Evolutionary conservation across 2,329 filamentous ascomycete genomes (phyloP).

Genomic region (Fusarium brevicatenulatum): DNA sequence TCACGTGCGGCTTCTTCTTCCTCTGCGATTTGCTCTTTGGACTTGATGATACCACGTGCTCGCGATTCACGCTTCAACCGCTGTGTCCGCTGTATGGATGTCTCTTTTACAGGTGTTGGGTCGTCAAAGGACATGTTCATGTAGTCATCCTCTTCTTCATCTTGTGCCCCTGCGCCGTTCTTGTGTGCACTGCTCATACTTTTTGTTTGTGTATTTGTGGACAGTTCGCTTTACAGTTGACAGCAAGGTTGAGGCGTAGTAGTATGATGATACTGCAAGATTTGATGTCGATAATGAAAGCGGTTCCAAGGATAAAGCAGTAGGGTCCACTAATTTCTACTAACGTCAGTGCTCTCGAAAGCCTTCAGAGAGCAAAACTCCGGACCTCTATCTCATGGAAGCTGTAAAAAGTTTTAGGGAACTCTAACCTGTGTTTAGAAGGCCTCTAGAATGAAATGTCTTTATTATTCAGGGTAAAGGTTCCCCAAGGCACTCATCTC

Average conservation of each 20-base stretch:
- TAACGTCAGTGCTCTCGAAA: neutral
- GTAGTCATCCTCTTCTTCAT: constrained; percentile 91
- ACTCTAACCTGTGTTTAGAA: neutral
- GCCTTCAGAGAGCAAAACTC: neutral
- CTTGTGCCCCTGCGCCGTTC: constrained; percentile 26
- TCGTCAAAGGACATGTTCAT: constrained; percentile 95
- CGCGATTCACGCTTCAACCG: constrained; percentile 72
- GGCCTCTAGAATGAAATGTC: neutral
- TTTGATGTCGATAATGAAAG: constrained; percentile 2
- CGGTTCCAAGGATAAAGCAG: neutral
- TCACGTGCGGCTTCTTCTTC: constrained; percentile 79
- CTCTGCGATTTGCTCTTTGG: constrained; percentile 84
- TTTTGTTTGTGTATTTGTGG: neutral
- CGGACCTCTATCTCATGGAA: neutral
- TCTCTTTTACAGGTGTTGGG: constrained; percentile 62
- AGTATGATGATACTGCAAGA: neutral
- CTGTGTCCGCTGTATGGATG: constrained; percentile 64
- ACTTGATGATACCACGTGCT: constrained; percentile 74
- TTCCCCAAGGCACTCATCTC: neutral
- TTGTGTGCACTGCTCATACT: constrained; percentile 24
- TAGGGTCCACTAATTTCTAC: constrained; percentile 22
- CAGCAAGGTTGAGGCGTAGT: neutral
- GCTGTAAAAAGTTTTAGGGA: neutral
- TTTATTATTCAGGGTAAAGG: neutral
- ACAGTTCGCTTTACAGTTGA: neutral